Percentiles rank a stretch among this genome's conserved stretches.
Evolutionary conservation across 306 rosid genomes (phyloP).

Genomic region (Fragaria iinumae): DNA sequence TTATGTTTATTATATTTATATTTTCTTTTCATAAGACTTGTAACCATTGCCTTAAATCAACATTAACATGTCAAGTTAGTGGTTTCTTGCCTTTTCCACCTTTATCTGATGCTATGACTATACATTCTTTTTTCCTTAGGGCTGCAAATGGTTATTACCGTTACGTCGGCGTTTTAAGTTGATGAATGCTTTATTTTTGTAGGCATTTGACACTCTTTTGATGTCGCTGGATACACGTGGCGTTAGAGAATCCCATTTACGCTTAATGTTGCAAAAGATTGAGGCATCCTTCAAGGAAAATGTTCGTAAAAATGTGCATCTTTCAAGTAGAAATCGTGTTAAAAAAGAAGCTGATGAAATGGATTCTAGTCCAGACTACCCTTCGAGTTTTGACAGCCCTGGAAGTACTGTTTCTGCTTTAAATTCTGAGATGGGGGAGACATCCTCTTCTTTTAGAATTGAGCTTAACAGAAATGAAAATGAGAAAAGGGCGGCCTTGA

Average conservation of each 20-base stretch:
- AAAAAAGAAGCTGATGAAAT: slow-evolving; percentile 57
- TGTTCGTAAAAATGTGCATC: slow-evolving; percentile 44
- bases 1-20: slow-evolving; percentile 1
- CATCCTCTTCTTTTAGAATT: slow-evolving; percentile 74
- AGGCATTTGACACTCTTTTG: slow-evolving; percentile 87
- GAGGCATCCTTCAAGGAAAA: slow-evolving; percentile 79
- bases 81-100: neutral
- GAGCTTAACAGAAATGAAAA: slow-evolving; percentile 74
- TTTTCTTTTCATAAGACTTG: neutral
- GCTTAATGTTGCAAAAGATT: slow-evolving; percentile 84
- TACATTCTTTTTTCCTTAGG: neutral
- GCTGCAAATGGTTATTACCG: neutral
- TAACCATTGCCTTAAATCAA: neutral
- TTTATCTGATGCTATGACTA: neutral
- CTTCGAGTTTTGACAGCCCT: slow-evolving; percentile 63
- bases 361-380: slow-evolving; percentile 40
- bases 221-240: slow-evolving; percentile 85
- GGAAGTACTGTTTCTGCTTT: slow-evolving; percentile 59
- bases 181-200: slow-evolving; percentile 26
- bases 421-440: slow-evolving; percentile 50
- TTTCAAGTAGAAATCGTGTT: slow-evolving; percentile 31
- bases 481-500: slow-evolving; percentile 73
- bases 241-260: slow-evolving; percentile 87
- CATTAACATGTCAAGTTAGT: neutral
- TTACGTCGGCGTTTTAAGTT: neutral